A percentile compares a stretch with the other conserved stretches of the same genome.
Evolutionary conservation across 2,329 filamentous ascomycete species (phyloP).

Genomic region (Juglanconis juglandina): DNA sequence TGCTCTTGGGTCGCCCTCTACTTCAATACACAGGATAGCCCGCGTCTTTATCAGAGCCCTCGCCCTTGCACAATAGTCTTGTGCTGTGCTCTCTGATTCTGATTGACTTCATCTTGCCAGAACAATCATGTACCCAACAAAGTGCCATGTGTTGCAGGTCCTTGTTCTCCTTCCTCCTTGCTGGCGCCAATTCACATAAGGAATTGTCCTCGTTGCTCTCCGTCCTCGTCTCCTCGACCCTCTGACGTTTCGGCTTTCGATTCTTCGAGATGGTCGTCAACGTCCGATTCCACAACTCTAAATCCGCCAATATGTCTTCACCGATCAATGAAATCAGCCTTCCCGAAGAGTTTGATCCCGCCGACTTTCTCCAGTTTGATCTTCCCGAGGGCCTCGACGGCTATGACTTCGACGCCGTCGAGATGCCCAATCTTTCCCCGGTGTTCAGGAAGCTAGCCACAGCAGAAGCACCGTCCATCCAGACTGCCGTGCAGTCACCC

Average conservation of each 20-base stretch:
- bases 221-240: background rate
- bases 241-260: background rate
- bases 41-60: background rate
- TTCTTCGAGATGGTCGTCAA: background rate
- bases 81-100: background rate
- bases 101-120: background rate
- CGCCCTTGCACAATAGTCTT: background rate
- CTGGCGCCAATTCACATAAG: background rate
- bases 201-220: background rate
- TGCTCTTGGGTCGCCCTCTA: background rate
- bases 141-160: background rate
- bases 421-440: background rate
- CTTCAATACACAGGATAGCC: background rate
- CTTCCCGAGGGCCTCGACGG: background rate
- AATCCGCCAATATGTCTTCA: background rate
- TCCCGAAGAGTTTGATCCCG: background rate
- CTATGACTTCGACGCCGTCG: background rate
- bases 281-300: no score
- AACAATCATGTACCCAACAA: background rate
- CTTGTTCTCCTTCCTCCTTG: background rate
- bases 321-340: background rate
- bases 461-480: background rate
- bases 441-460: background rate
- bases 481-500: background rate
- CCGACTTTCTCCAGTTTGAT: background rate